Base-by-base conservation (phyloP, 202 grass and related monocot species). In the Panicum virgatum region DNA sequence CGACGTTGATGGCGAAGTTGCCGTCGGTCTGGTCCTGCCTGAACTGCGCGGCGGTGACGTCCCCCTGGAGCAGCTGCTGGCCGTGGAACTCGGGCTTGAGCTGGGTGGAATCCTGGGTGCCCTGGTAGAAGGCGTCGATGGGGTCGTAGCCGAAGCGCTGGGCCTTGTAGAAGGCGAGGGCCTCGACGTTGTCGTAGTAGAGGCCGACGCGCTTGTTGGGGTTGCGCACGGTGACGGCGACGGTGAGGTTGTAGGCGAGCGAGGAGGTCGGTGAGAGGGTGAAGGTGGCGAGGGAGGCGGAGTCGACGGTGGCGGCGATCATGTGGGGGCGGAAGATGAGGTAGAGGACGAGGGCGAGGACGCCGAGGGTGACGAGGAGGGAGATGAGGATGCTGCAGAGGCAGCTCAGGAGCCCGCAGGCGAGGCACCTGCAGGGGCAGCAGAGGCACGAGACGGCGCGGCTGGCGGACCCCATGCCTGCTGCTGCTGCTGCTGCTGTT, bases 161-260 rank as follows among this genome's bases (percentile, higher is more conserved):
- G 34, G 11, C 88, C 1, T 84, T 42, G 85, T 48, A 94, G 23
- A 79, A 44, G 1, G 88, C 77, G 0, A 76, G 59, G 0, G 90
- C 20, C 72, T 94, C 83, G 43, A 97, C 76, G 80, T 3, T 1
- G 83, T 97, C 90, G 83, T 94, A 97, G 83, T 97, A 92, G 85
- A 97, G 73, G 1, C 90, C 88, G 1, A 92, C 79, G 6, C 92
- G 86, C 48, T 64, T 81, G 89, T 94, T 97, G 53, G 94, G 94
- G 83, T 97, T 97, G 79, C 90, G 88, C 64, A 94, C 73, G 44
- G 90, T 77, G 26, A 94, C 38, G 86, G 9, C 40, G 46, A 92
- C 64, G 53, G 66, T 44, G 56, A 94, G 88, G 83, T 73, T 76
- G 85, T 90, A 90, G 15, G 30, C 0, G 48, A 95, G 74, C 0